These are phyloP conservation scores for Annulohypoxylon stygium DNA, from an alignment of 495 filamentous ascomycete species.

Conservation along the genomic window DNA sequence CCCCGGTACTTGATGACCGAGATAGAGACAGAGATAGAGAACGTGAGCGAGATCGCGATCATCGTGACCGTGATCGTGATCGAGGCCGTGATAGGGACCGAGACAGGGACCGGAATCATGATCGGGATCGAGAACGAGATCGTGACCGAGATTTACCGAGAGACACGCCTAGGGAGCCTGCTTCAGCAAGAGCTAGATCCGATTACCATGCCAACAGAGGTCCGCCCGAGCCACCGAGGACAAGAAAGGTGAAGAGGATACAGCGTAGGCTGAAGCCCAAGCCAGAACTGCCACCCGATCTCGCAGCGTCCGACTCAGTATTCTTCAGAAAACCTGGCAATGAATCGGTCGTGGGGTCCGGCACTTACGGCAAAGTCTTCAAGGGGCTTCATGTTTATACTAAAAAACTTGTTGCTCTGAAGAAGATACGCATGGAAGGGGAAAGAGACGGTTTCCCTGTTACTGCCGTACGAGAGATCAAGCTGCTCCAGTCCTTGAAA, in stretches of 20 bases:
- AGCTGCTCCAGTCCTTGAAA: conserved; percentile 92
- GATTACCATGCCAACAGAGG: conserved; percentile 63
- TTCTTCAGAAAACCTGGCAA: conserved; percentile 94
- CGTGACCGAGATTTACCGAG: conserved; percentile 63
- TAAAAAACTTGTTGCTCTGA: conserved; percentile 88
- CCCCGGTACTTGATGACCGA: conserved; percentile 51
- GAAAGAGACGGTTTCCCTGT: conserved; percentile 98
- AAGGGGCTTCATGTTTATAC: conserved; percentile 98
- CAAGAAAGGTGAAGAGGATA: conserved; percentile 73
- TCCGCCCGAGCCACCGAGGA: conserved; percentile 64
- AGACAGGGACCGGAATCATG: conserved; percentile 10
- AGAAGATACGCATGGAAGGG: conserved; percentile 90
- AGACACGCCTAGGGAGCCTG: conserved; percentile 63
- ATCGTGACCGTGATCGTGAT: conserved; percentile 23
- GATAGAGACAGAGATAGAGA: conserved; percentile 55
- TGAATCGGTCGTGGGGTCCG: conserved; percentile 92
- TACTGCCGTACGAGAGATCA: conserved; percentile 96
- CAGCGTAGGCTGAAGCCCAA: conserved; percentile 78
- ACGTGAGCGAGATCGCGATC: conserved; percentile 25
- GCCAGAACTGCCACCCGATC: conserved; percentile 76
- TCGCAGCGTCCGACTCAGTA: conserved; percentile 82
- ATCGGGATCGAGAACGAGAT: conserved; percentile 40
- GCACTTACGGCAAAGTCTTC: conserved; percentile 97
- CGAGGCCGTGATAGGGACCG: conserved; percentile 17
- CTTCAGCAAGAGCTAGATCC: conserved; percentile 64